These are phyloP conservation scores for Alectoria sarmentosa DNA, from an alignment of 495 filamentous ascomycete species.

Conservation along the genomic window DNA sequence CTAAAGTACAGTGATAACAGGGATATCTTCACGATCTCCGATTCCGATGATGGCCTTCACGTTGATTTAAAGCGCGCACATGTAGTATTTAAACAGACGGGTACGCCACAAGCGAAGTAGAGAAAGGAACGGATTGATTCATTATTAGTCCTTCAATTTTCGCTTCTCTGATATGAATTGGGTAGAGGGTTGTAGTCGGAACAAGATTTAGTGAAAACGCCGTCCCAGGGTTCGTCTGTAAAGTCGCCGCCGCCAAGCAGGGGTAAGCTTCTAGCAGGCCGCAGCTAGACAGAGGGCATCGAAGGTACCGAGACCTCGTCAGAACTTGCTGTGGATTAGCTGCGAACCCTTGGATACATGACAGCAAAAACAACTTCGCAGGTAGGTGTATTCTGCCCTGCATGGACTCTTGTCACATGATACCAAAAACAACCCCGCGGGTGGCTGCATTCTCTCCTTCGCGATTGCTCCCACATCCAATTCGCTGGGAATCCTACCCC, in stretches of 20 bases:
- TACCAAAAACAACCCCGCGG: neutral
- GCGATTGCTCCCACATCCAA: neutral
- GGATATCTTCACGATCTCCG: neutral
- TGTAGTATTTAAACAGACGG: neutral
- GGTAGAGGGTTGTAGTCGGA: neutral
- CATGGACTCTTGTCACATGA: no score
- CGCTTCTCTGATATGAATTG: no score
- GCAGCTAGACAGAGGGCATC: neutral
- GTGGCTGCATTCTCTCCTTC: neutral
- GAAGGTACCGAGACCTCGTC: neutral
- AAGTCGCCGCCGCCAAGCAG: neutral
- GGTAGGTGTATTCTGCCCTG: no score
- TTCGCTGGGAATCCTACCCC: no score
- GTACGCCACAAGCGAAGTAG: neutral
- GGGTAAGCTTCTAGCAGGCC: neutral
- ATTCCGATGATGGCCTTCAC: neutral
- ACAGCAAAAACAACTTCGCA: no score
- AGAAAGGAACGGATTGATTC: neutral
- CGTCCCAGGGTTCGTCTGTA: neutral
- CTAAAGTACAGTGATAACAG: no score
- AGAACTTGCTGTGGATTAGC: no score
- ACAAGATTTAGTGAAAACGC: neutral
- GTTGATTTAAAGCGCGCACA: neutral
- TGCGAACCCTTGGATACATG: no score
- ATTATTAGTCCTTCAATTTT: neutral